Evolutionary conservation across 2,329 filamentous ascomycete genomes (phyloP).

Genomic region (Chaetomium globosum): DNA sequence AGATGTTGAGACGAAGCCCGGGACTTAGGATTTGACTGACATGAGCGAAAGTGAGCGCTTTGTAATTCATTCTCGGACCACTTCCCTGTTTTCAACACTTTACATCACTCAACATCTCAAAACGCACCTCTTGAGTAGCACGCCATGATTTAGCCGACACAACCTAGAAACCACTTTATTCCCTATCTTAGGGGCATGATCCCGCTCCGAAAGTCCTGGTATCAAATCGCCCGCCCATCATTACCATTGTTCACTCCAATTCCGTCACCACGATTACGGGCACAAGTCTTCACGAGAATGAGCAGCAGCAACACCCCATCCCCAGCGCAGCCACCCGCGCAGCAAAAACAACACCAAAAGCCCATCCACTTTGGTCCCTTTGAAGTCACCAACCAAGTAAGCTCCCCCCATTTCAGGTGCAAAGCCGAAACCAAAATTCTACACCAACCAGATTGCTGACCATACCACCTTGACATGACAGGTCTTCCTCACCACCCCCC

Average conservation of each 20-base stretch:
- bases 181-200: slow-evolving; percentile 13
- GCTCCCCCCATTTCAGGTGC: too few relatives aligned
- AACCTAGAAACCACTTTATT: background rate
- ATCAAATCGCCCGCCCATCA: background rate
- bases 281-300: slow-evolving; percentile 12
- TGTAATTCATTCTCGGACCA: background rate
- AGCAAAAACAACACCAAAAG: slow-evolving; percentile 8
- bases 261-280: background rate
- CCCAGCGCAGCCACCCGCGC: slow-evolving; percentile 5
- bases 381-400: slow-evolving; percentile 72
- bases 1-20: background rate
- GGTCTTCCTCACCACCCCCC: slow-evolving; percentile 82
- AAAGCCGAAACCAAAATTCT: background rate
- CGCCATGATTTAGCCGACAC: slow-evolving; percentile 9
- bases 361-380: slow-evolving; percentile 72
- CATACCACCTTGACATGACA: slow-evolving; percentile 44
- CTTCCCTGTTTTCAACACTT: slow-evolving; percentile 13
- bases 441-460: background rate
- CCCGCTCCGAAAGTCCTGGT: slow-evolving; percentile 4
- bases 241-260: background rate
- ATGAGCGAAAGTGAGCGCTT: background rate
- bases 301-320: slow-evolving; percentile 28
- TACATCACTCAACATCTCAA: slow-evolving; percentile 2
- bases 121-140: background rate
- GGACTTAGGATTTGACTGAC: background rate